These are phyloP conservation scores for Cephalotrichum gorgonifer DNA, from an alignment of 2,329 filamentous ascomycete species.

Conservation along the genomic window DNA sequence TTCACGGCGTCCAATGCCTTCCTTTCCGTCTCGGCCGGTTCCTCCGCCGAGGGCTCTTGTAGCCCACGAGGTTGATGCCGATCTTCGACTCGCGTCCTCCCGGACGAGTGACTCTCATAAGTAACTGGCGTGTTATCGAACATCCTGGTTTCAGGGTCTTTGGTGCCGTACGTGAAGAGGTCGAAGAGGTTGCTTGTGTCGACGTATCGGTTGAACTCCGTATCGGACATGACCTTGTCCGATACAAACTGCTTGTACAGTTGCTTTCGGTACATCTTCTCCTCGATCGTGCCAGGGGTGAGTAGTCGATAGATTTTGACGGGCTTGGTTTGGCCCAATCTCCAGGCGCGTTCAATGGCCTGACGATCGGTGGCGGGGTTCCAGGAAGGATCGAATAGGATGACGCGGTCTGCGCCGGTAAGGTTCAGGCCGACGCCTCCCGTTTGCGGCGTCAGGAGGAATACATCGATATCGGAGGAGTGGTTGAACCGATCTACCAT, in stretches of 20 bases:
- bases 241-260: conserved; percentile 98
- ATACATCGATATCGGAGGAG: conserved; percentile 68
- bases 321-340: conserved; percentile 85
- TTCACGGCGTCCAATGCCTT: conserved; percentile 3
- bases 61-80: too few relatives aligned
- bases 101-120: neutral
- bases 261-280: conserved; percentile 98
- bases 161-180: conserved; percentile 56
- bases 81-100: neutral
- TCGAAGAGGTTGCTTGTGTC: conserved; percentile 86
- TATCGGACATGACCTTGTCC: conserved; percentile 91
- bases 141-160: neutral
- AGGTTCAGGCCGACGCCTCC: conserved; percentile 90
- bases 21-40: conserved; percentile 10
- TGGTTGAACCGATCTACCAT: conserved; percentile 92
- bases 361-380: conserved; percentile 95
- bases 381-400: conserved; percentile 98
- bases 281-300: conserved; percentile 95
- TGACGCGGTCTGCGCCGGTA: conserved; percentile 88
- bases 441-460: conserved; percentile 90
- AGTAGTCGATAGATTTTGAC: conserved; percentile 97
- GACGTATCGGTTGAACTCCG: conserved; percentile 86
- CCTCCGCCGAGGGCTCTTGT: conserved; percentile 14
- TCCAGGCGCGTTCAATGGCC: conserved; percentile 90
- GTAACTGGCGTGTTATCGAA: neutral